These are phyloP conservation scores for Rubus idaeus DNA, from an alignment of 306 rosid genomes.

Conservation along the genomic window DNA sequence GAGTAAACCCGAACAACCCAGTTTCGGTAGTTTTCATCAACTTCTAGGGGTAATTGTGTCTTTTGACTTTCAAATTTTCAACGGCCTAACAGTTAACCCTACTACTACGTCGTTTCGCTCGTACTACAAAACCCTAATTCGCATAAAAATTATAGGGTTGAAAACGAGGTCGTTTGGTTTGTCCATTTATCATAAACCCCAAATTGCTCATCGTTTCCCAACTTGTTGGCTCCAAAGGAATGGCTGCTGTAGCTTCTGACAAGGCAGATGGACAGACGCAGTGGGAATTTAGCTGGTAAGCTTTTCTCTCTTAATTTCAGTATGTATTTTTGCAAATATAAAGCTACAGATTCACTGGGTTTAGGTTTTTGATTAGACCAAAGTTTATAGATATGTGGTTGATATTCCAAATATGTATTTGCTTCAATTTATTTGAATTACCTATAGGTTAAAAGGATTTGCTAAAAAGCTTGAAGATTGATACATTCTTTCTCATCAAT, in stretches of 20 bases:
- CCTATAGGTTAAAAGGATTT: not conserved
- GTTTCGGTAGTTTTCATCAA: not conserved
- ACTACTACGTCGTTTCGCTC: not conserved
- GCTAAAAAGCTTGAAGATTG: not conserved
- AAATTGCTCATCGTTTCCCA: not conserved
- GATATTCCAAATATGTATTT: not conserved
- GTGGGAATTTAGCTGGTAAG: slow-evolving; percentile 67
- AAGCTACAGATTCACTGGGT: not conserved
- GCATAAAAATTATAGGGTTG: not conserved
- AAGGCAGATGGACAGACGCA: slow-evolving; percentile 28
- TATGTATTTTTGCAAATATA: not conserved
- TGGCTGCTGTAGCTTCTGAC: slow-evolving; percentile 42
- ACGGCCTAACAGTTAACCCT: not conserved
- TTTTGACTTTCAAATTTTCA: not conserved
- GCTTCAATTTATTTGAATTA: not conserved
- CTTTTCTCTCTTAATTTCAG: not conserved
- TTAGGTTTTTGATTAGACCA: not conserved
- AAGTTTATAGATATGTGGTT: not conserved
- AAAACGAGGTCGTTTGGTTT: not conserved
- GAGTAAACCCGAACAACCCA: not conserved
- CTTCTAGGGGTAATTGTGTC: not conserved
- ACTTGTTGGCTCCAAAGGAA: slow-evolving; percentile 11
- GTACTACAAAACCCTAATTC: not conserved
- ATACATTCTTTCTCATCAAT: not conserved
- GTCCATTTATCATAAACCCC: not conserved